A percentile compares a stretch with the other conserved stretches of the same genome.
phyloP scores from a whole-genome alignment of 106 monocot species.

The Dioscorea zingiberensis region DNA sequence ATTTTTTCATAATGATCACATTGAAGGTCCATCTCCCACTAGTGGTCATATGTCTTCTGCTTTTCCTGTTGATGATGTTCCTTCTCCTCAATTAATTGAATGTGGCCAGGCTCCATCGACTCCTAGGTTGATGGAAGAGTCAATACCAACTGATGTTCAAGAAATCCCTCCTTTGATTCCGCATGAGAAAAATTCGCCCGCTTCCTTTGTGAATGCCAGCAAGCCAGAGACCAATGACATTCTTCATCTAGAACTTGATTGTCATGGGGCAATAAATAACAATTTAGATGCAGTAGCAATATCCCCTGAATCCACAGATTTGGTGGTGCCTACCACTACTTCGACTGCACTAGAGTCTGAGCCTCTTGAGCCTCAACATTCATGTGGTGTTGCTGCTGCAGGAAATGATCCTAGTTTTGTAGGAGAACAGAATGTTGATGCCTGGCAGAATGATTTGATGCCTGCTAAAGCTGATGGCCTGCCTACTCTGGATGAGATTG shows the following conservation, averaged over 20 bases:
- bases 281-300: background rate
- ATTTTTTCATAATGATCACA: slow-evolving; percentile 31
- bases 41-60: slow-evolving; percentile 10
- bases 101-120: slow-evolving; percentile 63
- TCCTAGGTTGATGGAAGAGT: slow-evolving; percentile 70
- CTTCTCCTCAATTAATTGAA: slow-evolving; percentile 20
- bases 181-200: slow-evolving; percentile 19
- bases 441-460: background rate
- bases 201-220: slow-evolving; percentile 20
- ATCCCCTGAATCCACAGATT: slow-evolving; percentile 5
- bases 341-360: slow-evolving; percentile 10
- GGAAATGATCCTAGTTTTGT: slow-evolving; percentile 3
- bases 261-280: slow-evolving; percentile 1
- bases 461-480: slow-evolving; percentile 5
- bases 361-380: background rate
- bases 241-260: slow-evolving; percentile 16
- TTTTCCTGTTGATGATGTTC: slow-evolving; percentile 19
- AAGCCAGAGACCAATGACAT: slow-evolving; percentile 8
- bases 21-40: slow-evolving; percentile 29
- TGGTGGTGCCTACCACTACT: slow-evolving; percentile 1
- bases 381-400: background rate
- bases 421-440: background rate
- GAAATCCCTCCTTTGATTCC: slow-evolving; percentile 39
- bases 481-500: slow-evolving; percentile 1
- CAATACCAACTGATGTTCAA: slow-evolving; percentile 39